These are phyloP conservation scores for Patellifolia procumbens DNA, from an alignment of 179 eudicot genomes.

Conservation along the genomic window DNA sequence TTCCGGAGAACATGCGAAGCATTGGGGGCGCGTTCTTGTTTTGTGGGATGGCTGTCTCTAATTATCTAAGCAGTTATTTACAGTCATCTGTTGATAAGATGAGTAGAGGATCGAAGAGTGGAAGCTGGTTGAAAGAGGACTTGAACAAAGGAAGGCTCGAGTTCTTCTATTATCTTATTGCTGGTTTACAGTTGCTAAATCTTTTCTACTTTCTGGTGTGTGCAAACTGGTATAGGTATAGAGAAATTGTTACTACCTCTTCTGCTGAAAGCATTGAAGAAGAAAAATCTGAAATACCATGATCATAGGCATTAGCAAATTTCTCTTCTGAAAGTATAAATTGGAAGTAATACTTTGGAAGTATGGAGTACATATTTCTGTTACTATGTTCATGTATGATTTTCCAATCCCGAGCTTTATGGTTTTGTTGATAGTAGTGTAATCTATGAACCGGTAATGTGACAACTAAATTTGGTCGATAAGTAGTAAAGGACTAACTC, in stretches of 20 bases:
- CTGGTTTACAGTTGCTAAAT: slow-evolving; percentile 39
- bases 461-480: too few relatives aligned
- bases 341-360: too few relatives aligned
- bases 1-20: slow-evolving; percentile 69
- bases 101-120: slow-evolving; percentile 23
- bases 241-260: slow-evolving; percentile 15
- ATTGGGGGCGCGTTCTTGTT: slow-evolving; percentile 50
- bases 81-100: slow-evolving; percentile 34
- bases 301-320: too few relatives aligned
- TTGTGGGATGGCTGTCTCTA: slow-evolving; percentile 47
- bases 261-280: slow-evolving; percentile 17
- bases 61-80: slow-evolving; percentile 45
- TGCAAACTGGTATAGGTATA: slow-evolving; percentile 52
- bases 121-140: slow-evolving; percentile 51
- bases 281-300: slow-evolving; percentile 32
- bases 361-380: too few relatives aligned
- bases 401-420: too few relatives aligned
- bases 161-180: slow-evolving; percentile 46
- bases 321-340: too few relatives aligned
- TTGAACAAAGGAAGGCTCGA: slow-evolving; percentile 57
- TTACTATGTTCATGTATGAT: too few relatives aligned
- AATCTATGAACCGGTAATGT: too few relatives aligned
- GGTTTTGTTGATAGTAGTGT: too few relatives aligned
- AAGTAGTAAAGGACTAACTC: too few relatives aligned
- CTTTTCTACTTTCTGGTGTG: slow-evolving; percentile 38